These are phyloP conservation scores for Cordyceps militaris DNA, from an alignment of 2,329 filamentous ascomycete genomes.

Conservation along the genomic window DNA sequence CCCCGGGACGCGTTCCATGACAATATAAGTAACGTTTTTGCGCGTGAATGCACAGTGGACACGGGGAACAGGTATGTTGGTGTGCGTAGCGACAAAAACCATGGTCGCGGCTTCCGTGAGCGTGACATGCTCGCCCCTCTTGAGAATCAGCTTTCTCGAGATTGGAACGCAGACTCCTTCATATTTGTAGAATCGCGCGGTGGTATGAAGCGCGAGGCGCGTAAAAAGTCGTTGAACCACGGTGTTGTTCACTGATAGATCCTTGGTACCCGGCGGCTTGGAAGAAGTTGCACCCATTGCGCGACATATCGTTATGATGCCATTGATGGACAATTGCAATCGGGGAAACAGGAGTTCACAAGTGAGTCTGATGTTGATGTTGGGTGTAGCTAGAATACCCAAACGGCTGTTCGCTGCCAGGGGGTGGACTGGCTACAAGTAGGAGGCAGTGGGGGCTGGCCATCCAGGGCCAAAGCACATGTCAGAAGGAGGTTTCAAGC, in stretches of 20 bases:
- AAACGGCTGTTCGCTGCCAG: background rate
- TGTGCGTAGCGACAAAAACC: constrained; percentile 23
- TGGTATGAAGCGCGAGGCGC: constrained; percentile 1
- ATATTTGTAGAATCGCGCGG: background rate
- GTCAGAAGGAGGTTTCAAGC: constrained; percentile 12
- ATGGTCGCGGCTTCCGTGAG: constrained; percentile 24
- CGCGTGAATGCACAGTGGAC: constrained; percentile 20
- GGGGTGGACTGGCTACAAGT: background rate
- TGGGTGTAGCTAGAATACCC: no score
- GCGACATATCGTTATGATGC: background rate
- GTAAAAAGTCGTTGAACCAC: background rate
- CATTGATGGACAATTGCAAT: no score
- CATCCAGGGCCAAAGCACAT: constrained; percentile 9
- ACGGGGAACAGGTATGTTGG: constrained; percentile 22
- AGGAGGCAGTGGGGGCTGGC: constrained; percentile 6
- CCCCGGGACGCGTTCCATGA: constrained; percentile 23
- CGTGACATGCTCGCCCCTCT: background rate
- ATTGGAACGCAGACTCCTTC: background rate
- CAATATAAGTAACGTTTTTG: constrained; percentile 19
- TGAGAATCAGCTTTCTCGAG: background rate
- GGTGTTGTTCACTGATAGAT: background rate
- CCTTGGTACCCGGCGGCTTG: background rate
- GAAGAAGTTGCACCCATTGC: background rate
- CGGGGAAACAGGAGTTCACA: no score
- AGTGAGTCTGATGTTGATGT: no score